Evolutionary conservation across 129 eudicot species (phyloP).

Genomic region (Erigeron canadensis): DNA sequence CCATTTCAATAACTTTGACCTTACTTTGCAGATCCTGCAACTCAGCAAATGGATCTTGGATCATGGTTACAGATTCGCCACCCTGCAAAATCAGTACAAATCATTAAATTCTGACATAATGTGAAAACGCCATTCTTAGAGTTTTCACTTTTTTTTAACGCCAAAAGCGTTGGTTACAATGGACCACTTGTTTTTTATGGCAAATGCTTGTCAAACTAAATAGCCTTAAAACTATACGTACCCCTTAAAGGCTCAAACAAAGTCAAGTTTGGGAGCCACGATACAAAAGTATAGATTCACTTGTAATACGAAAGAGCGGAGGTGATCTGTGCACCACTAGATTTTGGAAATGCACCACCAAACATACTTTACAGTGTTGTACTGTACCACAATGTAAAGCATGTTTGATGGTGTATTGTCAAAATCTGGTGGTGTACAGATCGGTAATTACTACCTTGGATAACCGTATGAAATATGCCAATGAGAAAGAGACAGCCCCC

Average conservation of each 20-base stretch:
- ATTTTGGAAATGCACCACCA: too few species aligned
- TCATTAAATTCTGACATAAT: background rate
- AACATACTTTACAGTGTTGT: too few species aligned
- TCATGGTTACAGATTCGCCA: conserved; percentile 24
- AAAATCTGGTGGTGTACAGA: too few species aligned
- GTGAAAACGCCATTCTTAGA: background rate
- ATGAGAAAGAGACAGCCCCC: too few species aligned
- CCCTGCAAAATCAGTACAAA: conserved; percentile 37
- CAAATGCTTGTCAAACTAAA: background rate
- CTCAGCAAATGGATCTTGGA: conserved; percentile 34
- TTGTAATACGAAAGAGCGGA: too few species aligned
- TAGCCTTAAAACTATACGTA: background rate
- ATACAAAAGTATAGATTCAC: too few species aligned
- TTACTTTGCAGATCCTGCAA: conserved; percentile 55
- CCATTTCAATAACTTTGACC: conserved; percentile 50
- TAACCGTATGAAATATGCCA: too few species aligned
- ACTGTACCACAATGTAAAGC: too few species aligned
- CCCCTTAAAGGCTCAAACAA: background rate
- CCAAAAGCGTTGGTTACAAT: background rate
- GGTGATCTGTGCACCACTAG: too few species aligned
- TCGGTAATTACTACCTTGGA: too few species aligned
- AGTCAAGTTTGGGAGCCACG: background rate
- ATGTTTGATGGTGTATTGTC: too few species aligned
- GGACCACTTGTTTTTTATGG: background rate
- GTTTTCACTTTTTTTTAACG: background rate